A percentile compares a stretch with the other conserved stretches of the same genome.
Conservation (phyloP, 208 protist species). For the Trypanosoma vivax region DNA sequence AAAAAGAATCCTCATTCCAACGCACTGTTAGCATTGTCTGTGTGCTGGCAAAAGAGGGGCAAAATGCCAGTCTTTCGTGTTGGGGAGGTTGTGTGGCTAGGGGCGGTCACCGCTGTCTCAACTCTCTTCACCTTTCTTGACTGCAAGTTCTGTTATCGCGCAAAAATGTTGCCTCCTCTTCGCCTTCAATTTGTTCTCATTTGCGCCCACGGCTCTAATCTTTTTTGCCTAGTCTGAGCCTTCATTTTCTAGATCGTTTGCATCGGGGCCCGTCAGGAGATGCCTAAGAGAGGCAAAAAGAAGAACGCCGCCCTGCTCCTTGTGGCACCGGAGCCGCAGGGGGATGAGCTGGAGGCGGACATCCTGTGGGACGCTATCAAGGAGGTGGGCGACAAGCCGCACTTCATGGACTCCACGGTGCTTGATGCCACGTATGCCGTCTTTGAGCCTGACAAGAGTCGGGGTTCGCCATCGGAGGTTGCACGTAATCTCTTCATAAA, state of each 20-base stretch:
- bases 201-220: no score
- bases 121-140: no score
- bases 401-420: slow-evolving; percentile 33
- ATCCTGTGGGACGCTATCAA: slow-evolving; percentile 34
- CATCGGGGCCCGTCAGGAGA: background rate
- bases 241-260: background rate
- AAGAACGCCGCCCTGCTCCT: slow-evolving; percentile 20
- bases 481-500: slow-evolving; percentile 9
- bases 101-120: no score
- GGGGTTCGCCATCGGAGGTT: slow-evolving; percentile 2
- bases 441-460: slow-evolving; percentile 23
- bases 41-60: no score
- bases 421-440: slow-evolving; percentile 26
- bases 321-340: slow-evolving; percentile 40
- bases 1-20: no score
- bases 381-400: slow-evolving; percentile 20
- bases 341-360: slow-evolving; percentile 42
- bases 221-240: background rate
- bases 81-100: no score
- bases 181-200: slow-evolving; percentile 5
- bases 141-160: no score
- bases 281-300: slow-evolving; percentile 21
- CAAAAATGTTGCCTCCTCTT: no score
- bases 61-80: no score
- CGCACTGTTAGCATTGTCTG: no score